Evolutionary conservation across 164 flowering plant species (phyloP).

Genomic region (Saururus chinensis): DNA sequence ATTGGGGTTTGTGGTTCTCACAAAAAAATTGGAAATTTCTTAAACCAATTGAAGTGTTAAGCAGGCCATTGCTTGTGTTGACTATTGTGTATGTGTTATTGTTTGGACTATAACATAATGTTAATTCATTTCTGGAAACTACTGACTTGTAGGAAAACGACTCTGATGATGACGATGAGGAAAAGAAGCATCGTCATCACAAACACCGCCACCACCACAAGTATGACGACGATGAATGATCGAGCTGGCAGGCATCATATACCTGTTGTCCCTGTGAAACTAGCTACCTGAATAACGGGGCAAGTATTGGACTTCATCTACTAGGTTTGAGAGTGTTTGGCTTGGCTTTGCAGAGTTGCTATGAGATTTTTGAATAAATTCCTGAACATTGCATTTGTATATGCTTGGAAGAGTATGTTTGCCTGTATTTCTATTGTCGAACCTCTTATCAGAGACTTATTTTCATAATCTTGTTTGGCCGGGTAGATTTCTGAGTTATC

Average conservation of each 20-base stretch:
- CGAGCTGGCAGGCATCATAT: neutral
- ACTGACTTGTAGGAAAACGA: neutral
- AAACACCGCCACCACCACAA: constrained; percentile 1
- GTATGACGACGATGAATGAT: neutral
- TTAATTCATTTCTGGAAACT: neutral
- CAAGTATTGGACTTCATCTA: neutral
- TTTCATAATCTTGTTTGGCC: no score
- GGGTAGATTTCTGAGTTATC: no score
- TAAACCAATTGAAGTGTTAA: no score
- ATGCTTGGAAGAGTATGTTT: no score
- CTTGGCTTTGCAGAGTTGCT: neutral
- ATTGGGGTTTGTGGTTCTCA: no score
- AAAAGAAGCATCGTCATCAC: neutral
- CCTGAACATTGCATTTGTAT: neutral
- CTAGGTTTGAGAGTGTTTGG: neutral
- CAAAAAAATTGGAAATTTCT: no score
- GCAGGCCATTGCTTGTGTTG: neutral
- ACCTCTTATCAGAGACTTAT: no score
- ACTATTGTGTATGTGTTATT: neutral
- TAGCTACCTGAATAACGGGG: neutral
- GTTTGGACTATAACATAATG: neutral
- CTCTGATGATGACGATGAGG: neutral
- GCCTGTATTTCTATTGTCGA: no score
- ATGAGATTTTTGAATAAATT: neutral
- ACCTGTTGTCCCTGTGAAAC: neutral